A percentile compares a stretch with the other conserved stretches of the same genome.
Conservation (phyloP, 768 basidiomycete genomes). For the Hirschioporus abietinus region DNA sequence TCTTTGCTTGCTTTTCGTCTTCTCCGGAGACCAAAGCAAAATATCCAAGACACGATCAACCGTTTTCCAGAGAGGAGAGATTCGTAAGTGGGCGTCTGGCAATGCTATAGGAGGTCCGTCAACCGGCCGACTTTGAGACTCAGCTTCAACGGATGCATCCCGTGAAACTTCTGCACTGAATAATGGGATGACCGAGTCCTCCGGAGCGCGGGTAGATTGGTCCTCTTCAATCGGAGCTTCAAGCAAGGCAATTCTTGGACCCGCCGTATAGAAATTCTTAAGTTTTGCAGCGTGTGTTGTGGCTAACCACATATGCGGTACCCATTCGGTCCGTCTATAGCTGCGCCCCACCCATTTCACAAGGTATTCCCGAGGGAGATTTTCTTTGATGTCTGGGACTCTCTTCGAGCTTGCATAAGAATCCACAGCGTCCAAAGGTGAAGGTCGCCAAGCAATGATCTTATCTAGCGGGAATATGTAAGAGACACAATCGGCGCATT, state of each 20-base stretch:
- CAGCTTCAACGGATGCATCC: slow-evolving; percentile 29
- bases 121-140: slow-evolving; percentile 18
- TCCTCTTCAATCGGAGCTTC: slow-evolving; percentile 36
- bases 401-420: slow-evolving; percentile 33
- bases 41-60: slow-evolving; percentile 90
- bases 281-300: slow-evolving; percentile 62
- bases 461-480: slow-evolving; percentile 69
- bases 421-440: slow-evolving; percentile 60
- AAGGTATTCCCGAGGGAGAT: slow-evolving; percentile 85
- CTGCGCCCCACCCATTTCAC: slow-evolving; percentile 84
- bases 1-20: slow-evolving; percentile 17
- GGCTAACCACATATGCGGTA: slow-evolving; percentile 87
- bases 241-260: slow-evolving; percentile 64
- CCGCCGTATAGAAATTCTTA: slow-evolving; percentile 68
- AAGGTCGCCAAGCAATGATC: slow-evolving; percentile 90
- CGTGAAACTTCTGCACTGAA: slow-evolving; percentile 35
- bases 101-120: slow-evolving; percentile 31
- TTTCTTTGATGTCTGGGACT: slow-evolving; percentile 46
- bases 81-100: slow-evolving; percentile 65
- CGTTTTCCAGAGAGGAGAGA: slow-evolving; percentile 81
- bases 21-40: slow-evolving; percentile 50
- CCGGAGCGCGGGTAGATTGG: slow-evolving; percentile 24
- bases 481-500: slow-evolving; percentile 74
- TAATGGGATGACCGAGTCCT: slow-evolving; percentile 19
- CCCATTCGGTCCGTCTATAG: slow-evolving; percentile 80